Conservation (phyloP, 768 basidiomycete genomes). For the Boletellus ananas region DNA sequence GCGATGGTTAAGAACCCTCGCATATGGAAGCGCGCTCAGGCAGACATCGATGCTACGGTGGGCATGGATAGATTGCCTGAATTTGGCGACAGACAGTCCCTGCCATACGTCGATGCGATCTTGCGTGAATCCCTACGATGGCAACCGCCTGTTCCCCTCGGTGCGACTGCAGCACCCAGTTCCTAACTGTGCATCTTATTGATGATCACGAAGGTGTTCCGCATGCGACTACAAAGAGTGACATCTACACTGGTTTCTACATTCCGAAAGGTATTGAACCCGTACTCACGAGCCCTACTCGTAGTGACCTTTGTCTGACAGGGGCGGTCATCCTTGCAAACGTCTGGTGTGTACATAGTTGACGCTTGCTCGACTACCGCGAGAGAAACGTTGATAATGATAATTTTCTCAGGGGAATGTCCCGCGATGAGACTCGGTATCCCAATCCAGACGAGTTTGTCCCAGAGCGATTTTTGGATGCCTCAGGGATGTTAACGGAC, state of each 20-base stretch:
- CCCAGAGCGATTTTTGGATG: slow-evolving; percentile 12
- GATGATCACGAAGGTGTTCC: background rate
- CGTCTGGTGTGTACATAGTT: slow-evolving; percentile 8
- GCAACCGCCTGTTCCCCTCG: slow-evolving; percentile 1
- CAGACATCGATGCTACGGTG: background rate
- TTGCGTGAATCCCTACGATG: slow-evolving; percentile 2
- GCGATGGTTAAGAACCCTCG: slow-evolving; percentile 9
- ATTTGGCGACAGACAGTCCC: slow-evolving; percentile 3
- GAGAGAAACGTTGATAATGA: too few relatives aligned
- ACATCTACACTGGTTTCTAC: slow-evolving; percentile 4
- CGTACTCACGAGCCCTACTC: background rate
- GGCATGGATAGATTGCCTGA: slow-evolving; percentile 5
- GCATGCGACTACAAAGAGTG: background rate
- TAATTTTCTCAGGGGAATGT: slow-evolving; percentile 13
- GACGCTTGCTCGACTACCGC: background rate
- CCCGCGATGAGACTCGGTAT: slow-evolving; percentile 18
- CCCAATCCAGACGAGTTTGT: slow-evolving; percentile 13
- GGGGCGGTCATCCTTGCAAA: slow-evolving; percentile 14
- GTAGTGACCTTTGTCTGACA: background rate
- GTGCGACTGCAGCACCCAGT: background rate
- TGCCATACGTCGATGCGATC: slow-evolving; percentile 4
- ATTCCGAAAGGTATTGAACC: slow-evolving; percentile 2
- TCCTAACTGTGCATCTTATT: background rate
- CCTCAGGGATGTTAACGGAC: slow-evolving; percentile 6
- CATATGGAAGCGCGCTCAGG: slow-evolving; percentile 3